Evolutionary conservation across 2,329 filamentous ascomycete genomes (phyloP), one percentile per base, ranked within the genome.

Genomic region (Sclerotinia borealis): DNA sequence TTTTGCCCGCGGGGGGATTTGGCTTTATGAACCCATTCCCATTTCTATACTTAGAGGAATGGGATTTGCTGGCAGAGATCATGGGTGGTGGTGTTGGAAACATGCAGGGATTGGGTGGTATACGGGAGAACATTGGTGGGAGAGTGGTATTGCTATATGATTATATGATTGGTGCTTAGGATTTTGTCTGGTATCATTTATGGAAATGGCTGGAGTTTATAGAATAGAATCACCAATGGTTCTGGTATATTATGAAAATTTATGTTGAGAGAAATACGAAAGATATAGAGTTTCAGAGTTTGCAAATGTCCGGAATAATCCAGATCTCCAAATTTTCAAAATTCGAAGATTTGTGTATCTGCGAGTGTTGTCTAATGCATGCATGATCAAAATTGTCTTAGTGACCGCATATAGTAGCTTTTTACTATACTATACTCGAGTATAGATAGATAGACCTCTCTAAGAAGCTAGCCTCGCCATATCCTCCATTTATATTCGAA

Each of bases 21-120:
- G 90, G 90, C 75, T 96, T 17, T 85, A 86, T 66, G 92, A 97
- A 75, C 91, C 92, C 0, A 76, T 96, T n/a, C 91, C 92, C 0
- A 68, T 93, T 10, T 96, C 91, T 61, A 72, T 82, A 0, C 72
- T 92, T n/a, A 80, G 91, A 31, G 83, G 81, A 2, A 39, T 93
- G 19, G 88, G 89, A 0, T 78, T 88, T 39, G 89, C 88, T 0
- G 77, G 78, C 1, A 75, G 79, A 22, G 84, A 82, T 0, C 86
- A 90, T 70, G 77, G 80, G 1, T 87, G 85, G 80, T 90, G 85
- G 84, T 84, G 89, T 69, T 92, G 88, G 84, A 79, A 81, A 66
- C 73, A 79, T 37, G 27, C 70, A 47, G 69, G 69, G 65, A 74
- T 86, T 27, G 79, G 81, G 1, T 87, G 83, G 83, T 81, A 88